Percentiles rank a stretch among this genome's conserved stretches.
Conservation (phyloP, 176 grass and related monocot species). For the Oryza brachyantha region DNA sequence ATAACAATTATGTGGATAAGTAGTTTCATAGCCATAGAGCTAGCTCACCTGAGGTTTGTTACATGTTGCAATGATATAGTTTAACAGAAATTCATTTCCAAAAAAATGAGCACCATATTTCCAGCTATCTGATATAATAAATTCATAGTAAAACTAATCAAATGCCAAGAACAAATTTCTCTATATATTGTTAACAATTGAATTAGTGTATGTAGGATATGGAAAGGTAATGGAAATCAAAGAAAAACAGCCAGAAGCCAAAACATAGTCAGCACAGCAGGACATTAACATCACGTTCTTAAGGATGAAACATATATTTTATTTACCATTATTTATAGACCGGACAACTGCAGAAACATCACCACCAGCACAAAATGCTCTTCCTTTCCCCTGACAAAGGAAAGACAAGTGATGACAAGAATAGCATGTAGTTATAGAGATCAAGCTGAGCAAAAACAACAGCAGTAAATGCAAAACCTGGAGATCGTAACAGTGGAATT, state of each 20-base stretch:
- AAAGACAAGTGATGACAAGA: conserved; percentile 13
- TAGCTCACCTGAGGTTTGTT: conserved; percentile 76
- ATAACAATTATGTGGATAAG: conserved; percentile 19
- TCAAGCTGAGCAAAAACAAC: background rate
- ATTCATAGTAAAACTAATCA: conserved; percentile 17
- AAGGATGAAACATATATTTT: background rate
- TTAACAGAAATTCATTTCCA: conserved; percentile 70
- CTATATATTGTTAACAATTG: conserved; percentile 1
- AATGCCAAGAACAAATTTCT: conserved; percentile 3
- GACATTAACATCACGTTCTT: background rate
- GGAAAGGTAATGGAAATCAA: conserved; percentile 1
- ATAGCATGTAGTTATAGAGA: conserved; percentile 12
- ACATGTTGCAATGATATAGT: conserved; percentile 89
- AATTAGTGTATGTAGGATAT: background rate
- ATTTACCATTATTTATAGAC: conserved; percentile 57
- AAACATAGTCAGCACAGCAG: background rate
- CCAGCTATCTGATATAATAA: conserved; percentile 65
- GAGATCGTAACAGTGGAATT: background rate
- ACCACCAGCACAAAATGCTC: conserved; percentile 98
- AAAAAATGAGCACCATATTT: conserved; percentile 76
- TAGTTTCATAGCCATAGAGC: conserved; percentile 1
- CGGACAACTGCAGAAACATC: conserved; percentile 67
- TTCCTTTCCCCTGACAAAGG: conserved; percentile 81
- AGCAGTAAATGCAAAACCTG: no score
- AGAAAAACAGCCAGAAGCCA: background rate